Base-by-base conservation (phyloP, 116 monocot genomes). In the Dioscorea cayenensis region DNA sequence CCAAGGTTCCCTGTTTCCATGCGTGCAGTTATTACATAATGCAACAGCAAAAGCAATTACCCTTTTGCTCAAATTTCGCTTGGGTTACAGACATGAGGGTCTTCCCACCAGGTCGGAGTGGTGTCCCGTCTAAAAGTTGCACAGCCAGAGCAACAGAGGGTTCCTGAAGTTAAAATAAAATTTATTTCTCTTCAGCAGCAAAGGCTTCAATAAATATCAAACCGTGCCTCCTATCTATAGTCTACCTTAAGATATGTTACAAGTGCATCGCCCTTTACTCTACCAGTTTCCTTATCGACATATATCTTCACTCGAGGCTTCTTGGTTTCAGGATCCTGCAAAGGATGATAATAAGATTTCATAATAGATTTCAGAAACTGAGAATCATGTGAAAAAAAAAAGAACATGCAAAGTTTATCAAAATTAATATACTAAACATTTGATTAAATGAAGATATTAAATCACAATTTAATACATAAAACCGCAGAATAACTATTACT, bases 11-110 rank as follows among this genome's bases (percentile, higher is more conserved):
- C 51, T 43, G 2, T 32, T 2, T 32, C 43, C 43, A 43, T 43
- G 43, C 5, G 1, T 43, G 12, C 43, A 43, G 43, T 32, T 32
- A 4, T 32, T 32, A 43, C 7, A 43, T 12, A 10, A 43, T 43
- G 43, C 4, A 22, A 7, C 36, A 28, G 19, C 21, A 29, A 50
- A 63, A 76, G 55, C 43, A 21, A 36, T 72, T 49, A 86, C 99
- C 99, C 89, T 94, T 99, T 82, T 99, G 99, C 78, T 94, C 86
- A 87, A 99, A 99, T 70, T 89, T 88, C 51, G 99, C 99, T 68
- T 50, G 81, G 62, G 69, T 86, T 36, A 99, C 99, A 70, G 87
- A 86, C 91, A 99, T 89, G 16, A 61, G 63, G 10, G 65, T 82
- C 74, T 86, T 89, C 28, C 75, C 94, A 80, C 84, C 89, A 71